A percentile compares a stretch with the other conserved stretches of the same genome.
Evolutionary conservation across 164 flowering plant species (phyloP).

Genomic region (Vitis riparia): DNA sequence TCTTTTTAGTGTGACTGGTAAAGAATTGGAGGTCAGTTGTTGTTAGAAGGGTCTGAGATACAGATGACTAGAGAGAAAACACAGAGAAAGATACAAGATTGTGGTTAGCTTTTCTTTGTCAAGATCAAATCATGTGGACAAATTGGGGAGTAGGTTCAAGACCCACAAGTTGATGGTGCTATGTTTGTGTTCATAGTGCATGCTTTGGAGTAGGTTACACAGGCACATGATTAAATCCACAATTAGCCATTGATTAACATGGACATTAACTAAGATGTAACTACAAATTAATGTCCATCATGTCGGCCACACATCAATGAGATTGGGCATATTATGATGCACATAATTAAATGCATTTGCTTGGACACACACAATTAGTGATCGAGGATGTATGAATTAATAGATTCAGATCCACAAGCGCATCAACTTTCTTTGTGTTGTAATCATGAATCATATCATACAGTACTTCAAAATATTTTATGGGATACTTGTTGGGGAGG

Average conservation of each 20-base stretch:
- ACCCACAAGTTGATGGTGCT: conserved; percentile 25
- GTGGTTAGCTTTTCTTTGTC: conserved; percentile 42
- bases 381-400: background rate
- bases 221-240: background rate
- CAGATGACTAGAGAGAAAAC: conserved; percentile 35
- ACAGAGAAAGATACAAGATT: conserved; percentile 46
- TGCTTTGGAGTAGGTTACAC: conserved; percentile 24
- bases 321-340: background rate
- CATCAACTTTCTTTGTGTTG: background rate
- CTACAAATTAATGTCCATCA: background rate
- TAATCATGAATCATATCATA: background rate
- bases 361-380: background rate
- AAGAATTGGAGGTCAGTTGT: conserved; percentile 15
- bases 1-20: conserved; percentile 10
- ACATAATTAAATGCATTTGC: background rate
- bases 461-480: background rate
- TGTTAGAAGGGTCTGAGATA: conserved; percentile 30
- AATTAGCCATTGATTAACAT: background rate
- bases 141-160: conserved; percentile 24
- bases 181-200: conserved; percentile 1
- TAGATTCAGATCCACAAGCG: background rate
- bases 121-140: conserved; percentile 30
- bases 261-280: background rate
- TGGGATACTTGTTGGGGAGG: background rate
- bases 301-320: background rate